Conservation (phyloP, 345 rosid genomes). For the Populus tremula region DNA sequence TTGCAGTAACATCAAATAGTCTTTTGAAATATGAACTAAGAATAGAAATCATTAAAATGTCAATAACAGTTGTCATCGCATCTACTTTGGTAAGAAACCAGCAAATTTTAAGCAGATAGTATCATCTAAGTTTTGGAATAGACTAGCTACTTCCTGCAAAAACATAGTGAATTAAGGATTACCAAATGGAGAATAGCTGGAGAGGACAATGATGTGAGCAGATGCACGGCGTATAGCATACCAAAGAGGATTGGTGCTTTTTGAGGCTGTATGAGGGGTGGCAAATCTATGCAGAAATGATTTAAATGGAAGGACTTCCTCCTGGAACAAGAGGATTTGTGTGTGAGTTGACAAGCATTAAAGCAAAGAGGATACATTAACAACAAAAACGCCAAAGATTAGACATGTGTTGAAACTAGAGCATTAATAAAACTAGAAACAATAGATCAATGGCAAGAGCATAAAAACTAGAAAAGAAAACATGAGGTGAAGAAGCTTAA, state of each 20-base stretch:
- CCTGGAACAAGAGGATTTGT: slow-evolving; percentile 10
- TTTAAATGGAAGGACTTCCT: slow-evolving; percentile 19
- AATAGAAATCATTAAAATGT: not conserved
- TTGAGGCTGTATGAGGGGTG: slow-evolving; percentile 19
- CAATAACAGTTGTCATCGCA: not conserved
- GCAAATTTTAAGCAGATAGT: not conserved
- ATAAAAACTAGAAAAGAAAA: not conserved
- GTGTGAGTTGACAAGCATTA: slow-evolving; percentile 2
- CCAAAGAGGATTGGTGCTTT: slow-evolving; percentile 23
- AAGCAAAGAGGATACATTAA: not conserved
- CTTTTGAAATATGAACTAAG: not conserved
- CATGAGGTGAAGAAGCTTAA: not conserved
- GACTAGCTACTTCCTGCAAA: not conserved
- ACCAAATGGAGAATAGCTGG: slow-evolving; percentile 27
- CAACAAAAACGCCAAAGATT: not conserved
- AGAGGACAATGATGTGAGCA: slow-evolving; percentile 21
- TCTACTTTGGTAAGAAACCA: not conserved
- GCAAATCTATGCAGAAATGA: slow-evolving; percentile 17
- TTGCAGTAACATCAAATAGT: not conserved
- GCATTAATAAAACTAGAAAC: not conserved
- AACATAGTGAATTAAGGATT: not conserved
- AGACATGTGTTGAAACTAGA: not conserved
- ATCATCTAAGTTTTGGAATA: not conserved
- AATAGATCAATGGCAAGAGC: not conserved
- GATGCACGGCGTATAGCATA: slow-evolving; percentile 25